Evolutionary conservation across 768 basidiomycete species (phyloP), one percentile per base, ranked within the genome.

Genomic region (Mycena maculata): DNA sequence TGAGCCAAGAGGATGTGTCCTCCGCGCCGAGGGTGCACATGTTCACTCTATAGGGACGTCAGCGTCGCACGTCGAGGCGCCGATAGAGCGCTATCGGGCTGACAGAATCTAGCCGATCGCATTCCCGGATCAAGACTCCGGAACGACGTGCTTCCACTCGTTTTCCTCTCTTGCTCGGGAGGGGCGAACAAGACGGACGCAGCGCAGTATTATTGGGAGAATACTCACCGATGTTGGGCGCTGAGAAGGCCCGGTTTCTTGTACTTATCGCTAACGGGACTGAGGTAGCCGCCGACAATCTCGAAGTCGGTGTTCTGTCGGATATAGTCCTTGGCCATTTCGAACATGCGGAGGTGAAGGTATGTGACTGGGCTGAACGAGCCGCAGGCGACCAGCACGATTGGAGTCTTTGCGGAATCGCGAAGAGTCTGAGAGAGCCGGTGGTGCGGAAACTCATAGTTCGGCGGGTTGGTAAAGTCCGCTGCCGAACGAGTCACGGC

Each of bases 321-420:
- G 58, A 93, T 89, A 74, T 95, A 96, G 84, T 99, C 98, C 81
- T 92, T 93, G 61, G 97, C 98, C 98, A 99, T 99, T 78, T 99
- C 98, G 80, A 99, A 99, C 96, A 99, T 98, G 71, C 98, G 93
- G 68, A 98, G 88, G 76, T 98, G 96, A 56, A 97, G 92, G 75
- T 96, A 97, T n/a, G 96, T 98, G 68, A 98, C 92, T 13, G 97
- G 97, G 73, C 94, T 96, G 88, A 98, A 98, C 60, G 95, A 97
- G 30, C 97, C 98, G 76, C 98, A 99, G 49, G 95, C 98, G 65
- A 99, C 95, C 68, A 98, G 90, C 60, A 96, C 93, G 71, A 98
- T 81, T n/a, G 95, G 97, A 10, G 90, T 90, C 80, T 92, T 94
- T 23, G 78, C 81, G 10, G 88, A 75, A 74, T 92, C 86, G 48